A percentile compares a stretch with the other conserved stretches of the same genome.
phyloP scores from a whole-genome alignment of 2,329 filamentous ascomycete genomes.

The Pezicula rhizophila region DNA sequence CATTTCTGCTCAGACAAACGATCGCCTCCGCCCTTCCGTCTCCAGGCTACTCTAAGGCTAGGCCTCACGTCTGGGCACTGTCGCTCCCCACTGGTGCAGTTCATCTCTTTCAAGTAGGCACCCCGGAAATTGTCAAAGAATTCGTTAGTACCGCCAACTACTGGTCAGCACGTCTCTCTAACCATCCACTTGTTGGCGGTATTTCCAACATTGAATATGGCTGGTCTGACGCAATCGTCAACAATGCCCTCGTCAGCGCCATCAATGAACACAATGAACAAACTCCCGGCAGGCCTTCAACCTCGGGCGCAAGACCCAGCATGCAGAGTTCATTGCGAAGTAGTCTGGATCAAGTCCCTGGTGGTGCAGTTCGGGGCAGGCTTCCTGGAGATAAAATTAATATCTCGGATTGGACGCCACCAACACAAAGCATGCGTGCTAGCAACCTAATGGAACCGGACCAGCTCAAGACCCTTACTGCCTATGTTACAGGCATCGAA shows the following conservation, averaged over 20 bases:
- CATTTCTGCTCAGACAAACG: slow-evolving; percentile 83
- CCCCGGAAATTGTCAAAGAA: slow-evolving; percentile 87
- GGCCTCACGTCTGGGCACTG: slow-evolving; percentile 90
- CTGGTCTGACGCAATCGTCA: slow-evolving; percentile 82
- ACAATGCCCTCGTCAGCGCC: slow-evolving; percentile 36
- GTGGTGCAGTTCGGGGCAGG: slow-evolving; percentile 37
- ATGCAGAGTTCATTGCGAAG: slow-evolving; percentile 57
- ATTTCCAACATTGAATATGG: slow-evolving; percentile 97
- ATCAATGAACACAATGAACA: slow-evolving; percentile 37
- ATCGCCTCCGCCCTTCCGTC: slow-evolving; percentile 85
- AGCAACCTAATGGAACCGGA: slow-evolving; percentile 73
- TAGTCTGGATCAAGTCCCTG: slow-evolving; percentile 41
- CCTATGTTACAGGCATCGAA: slow-evolving; percentile 82
- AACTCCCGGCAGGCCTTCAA: slow-evolving; percentile 19
- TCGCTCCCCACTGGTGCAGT: slow-evolving; percentile 89
- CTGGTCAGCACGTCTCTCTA: slow-evolving; percentile 91
- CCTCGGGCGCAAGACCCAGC: slow-evolving; percentile 26
- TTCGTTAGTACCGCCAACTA: slow-evolving; percentile 95
- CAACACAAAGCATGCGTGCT: slow-evolving; percentile 83
- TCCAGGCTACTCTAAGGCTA: slow-evolving; percentile 84
- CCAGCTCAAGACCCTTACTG: slow-evolving; percentile 67
- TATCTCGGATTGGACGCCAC: slow-evolving; percentile 84
- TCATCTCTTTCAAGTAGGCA: slow-evolving; percentile 97
- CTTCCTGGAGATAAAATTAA: slow-evolving; percentile 79
- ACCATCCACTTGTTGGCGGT: slow-evolving; percentile 85